Percentiles rank a stretch among this genome's conserved stretches.
Conservation (phyloP, 768 basidiomycete species). For the Termitomyces titanicus region DNA sequence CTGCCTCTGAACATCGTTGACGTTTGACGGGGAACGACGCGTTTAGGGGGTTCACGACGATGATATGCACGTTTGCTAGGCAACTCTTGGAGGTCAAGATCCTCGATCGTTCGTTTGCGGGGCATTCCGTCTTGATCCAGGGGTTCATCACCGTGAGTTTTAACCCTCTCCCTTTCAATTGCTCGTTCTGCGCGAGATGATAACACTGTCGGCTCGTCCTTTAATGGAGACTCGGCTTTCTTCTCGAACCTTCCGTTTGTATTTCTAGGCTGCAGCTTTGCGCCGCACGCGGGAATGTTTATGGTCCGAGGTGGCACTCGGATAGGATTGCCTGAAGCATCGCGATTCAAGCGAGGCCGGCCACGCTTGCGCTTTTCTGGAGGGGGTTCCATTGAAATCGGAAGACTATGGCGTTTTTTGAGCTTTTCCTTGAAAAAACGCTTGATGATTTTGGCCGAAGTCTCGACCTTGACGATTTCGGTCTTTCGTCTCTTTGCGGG, state of each 20-base stretch:
- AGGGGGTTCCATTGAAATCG: constrained; percentile 6
- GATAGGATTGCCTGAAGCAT: constrained; percentile 17
- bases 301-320: constrained; percentile 18
- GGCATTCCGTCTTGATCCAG: constrained; percentile 8
- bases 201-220: constrained; percentile 12
- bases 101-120: constrained; percentile 28
- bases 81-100: constrained; percentile 29
- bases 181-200: constrained; percentile 38
- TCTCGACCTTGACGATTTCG: constrained; percentile 29
- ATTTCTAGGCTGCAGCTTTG: constrained; percentile 52
- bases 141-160: constrained; percentile 19
- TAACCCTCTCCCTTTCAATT: constrained; percentile 36
- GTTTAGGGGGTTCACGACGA: constrained; percentile 26
- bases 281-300: constrained; percentile 3
- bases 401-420: constrained; percentile 15
- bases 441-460: constrained; percentile 19
- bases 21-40: constrained; percentile 36
- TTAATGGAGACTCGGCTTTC: constrained; percentile 45
- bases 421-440: constrained; percentile 3
- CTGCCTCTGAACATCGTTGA: constrained; percentile 40
- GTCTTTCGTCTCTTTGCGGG: constrained; percentile 49
- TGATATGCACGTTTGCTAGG: constrained; percentile 28
- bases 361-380: constrained; percentile 37
- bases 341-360: constrained; percentile 33
- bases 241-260: constrained; percentile 66